Evolutionary conservation across 1,284 basidiomycete genomes (phyloP), one percentile per base, ranked within the genome.

Genomic region (Rhodofomes roseus): DNA sequence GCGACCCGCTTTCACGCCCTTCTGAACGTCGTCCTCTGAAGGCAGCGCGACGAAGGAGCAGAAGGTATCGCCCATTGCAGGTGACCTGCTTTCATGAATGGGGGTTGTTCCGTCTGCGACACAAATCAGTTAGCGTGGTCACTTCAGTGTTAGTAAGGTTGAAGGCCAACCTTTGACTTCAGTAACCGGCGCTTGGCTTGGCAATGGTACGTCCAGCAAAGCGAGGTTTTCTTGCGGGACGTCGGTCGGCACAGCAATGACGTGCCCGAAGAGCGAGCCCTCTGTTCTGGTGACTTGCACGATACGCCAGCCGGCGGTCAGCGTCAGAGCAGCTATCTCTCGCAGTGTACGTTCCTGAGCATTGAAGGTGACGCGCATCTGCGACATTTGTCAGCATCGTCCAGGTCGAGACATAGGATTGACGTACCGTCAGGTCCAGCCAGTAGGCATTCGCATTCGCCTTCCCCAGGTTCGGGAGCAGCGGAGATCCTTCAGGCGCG

Each of bases 311-410:
- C 89, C 89, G 4, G 87, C 82, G 0, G 82, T 84, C 23, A 77
- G 73, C 4, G 81, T 74, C 34, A 90, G 74, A 1, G 78, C 76
- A 1, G 81, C 77, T 39, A 85, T 78, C 71, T 90, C 88, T 51
- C 85, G 80, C 12, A 89, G 74, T 0, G 89, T 90, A 11, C 89
- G 79, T 64, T 90, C 89, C 64, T 88, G 85, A 4, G 84, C 78
- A 61, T 89, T 89, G 72, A 90, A 87, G 58, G 79, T 81, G 6
- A 79, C 79, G 68, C 87, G 84, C 89, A 90, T 90, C 88, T 63
- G 55, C 54, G 16, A 27, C 57, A 54, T 37, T 59, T 36, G 53
- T 60, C 51, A 60, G 43, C 40, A 34, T 27, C 34, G n/a, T 56
- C 40, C 57, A 57, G 55, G 54, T 56, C 62, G 34, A 53, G 56